These are phyloP conservation scores for Pseudogymnoascus sp. DNA, from an alignment of 2,329 filamentous ascomycete genomes.

Conservation along the genomic window DNA sequence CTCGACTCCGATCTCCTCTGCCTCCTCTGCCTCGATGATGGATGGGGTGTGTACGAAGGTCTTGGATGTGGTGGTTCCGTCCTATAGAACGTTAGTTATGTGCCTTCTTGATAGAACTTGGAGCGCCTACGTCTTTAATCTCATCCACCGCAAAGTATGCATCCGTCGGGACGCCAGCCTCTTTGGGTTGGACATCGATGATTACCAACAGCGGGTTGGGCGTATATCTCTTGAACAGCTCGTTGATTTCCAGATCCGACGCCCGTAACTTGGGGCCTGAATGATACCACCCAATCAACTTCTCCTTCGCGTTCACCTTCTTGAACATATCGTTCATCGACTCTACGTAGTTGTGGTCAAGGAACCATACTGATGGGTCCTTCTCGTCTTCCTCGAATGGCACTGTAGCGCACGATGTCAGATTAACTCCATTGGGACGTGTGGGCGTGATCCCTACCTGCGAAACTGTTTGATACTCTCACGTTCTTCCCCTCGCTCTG, in stretches of 20 bases:
- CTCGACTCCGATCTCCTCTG: conserved; percentile 97
- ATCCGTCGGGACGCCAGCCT: conserved; percentile 94
- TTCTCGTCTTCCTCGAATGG: conserved; percentile 99
- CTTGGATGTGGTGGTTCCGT: conserved; percentile 91
- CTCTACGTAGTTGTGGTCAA: conserved; percentile 99
- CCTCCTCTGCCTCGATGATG: conserved; percentile 97
- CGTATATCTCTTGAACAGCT: conserved; percentile 98
- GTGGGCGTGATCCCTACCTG: conserved; percentile 51
- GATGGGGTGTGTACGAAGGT: conserved; percentile 98
- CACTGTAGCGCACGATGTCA: conserved; percentile 45
- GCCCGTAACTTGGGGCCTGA: conserved; percentile 93
- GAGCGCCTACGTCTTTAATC: conserved; percentile 82
- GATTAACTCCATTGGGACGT: conserved; percentile 3
- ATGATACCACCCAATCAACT: conserved; percentile 99
- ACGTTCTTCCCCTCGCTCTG: conserved; percentile 96
- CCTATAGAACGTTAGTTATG: conserved; percentile 42
- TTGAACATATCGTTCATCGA: conserved; percentile 99
- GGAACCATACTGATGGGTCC: conserved; percentile 96
- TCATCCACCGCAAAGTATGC: conserved; percentile 99
- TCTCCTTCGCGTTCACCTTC: conserved; percentile 97
- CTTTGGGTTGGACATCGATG: conserved; percentile 96
- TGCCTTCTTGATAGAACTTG: background rate
- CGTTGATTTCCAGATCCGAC: conserved; percentile 97
- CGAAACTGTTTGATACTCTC: conserved; percentile 97
- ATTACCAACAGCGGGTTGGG: conserved; percentile 94